Evolutionary conservation across 164 flowering plant species (phyloP).

Genomic region (Stephania yunnanensis): DNA sequence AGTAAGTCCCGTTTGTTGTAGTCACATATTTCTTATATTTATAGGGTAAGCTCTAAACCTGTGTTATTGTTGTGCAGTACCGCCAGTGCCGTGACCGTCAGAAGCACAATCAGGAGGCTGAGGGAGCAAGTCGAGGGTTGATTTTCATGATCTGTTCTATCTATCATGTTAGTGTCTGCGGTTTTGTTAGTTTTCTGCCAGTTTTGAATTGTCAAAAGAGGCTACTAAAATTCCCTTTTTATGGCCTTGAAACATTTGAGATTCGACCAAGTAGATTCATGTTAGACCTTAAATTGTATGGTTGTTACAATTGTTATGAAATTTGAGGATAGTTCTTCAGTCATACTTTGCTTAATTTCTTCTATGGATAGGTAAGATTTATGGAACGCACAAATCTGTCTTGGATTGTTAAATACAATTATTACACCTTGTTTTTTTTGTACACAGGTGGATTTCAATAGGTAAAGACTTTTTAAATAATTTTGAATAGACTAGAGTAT

Average conservation of each 20-base stretch:
- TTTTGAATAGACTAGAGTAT: no score
- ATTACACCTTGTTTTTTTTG: no score
- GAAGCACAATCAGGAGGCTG: slow-evolving; percentile 59
- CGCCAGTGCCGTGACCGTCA: slow-evolving; percentile 63
- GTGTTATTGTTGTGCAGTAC: slow-evolving; percentile 27
- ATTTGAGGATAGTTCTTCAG: background rate
- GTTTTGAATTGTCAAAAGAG: background rate
- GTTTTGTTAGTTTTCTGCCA: background rate
- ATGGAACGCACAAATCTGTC: no score
- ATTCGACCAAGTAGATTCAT: background rate
- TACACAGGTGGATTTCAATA: no score
- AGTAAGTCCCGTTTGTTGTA: slow-evolving; percentile 30
- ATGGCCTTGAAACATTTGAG: background rate
- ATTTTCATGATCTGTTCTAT: background rate
- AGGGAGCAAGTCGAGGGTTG: slow-evolving; percentile 41
- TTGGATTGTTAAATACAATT: no score
- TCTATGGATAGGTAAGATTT: no score
- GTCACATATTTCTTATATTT: background rate
- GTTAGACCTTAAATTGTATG: background rate
- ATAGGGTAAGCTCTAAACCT: no score
- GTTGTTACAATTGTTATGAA: background rate
- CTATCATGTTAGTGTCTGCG: background rate
- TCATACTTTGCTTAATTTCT: no score
- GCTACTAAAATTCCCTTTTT: background rate
- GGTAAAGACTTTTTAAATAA: no score